These are phyloP conservation scores for Crithidia mellificae DNA, from an alignment of 208 protist species.

Conservation along the genomic window DNA sequence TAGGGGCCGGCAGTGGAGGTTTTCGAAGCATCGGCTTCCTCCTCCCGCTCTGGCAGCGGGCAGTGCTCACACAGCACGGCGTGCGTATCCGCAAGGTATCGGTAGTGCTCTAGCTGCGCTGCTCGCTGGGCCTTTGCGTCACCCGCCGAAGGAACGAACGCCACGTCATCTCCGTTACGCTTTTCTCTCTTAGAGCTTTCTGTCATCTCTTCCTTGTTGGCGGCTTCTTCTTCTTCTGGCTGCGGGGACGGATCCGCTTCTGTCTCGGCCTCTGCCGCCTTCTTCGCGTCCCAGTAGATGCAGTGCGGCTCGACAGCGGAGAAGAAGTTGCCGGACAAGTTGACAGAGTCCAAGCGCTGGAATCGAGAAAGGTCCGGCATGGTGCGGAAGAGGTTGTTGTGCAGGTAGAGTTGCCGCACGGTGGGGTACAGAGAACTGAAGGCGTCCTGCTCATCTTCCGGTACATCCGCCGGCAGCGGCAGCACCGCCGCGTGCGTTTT, in stretches of 20 bases:
- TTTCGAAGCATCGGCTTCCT: background rate
- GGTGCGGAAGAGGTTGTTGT: constrained; percentile 88
- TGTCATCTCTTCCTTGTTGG: background rate
- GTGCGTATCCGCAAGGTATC: constrained; percentile 30
- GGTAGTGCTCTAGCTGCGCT: constrained; percentile 36
- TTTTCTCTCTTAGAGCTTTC: too few species aligned
- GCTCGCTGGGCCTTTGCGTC: constrained; percentile 25
- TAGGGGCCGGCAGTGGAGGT: background rate
- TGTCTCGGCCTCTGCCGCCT: background rate
- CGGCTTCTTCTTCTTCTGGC: background rate
- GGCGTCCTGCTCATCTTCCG: constrained; percentile 48
- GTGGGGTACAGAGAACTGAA: constrained; percentile 86
- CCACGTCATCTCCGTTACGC: too few species aligned
- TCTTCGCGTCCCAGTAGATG: constrained; percentile 41
- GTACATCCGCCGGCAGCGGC: constrained; percentile 19
- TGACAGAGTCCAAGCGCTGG: constrained; percentile 83
- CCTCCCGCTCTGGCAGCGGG: constrained; percentile 30
- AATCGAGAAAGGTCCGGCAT: constrained; percentile 91
- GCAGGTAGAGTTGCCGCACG: constrained; percentile 90
- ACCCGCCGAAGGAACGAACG: constrained; percentile 13
- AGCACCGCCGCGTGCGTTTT: constrained; percentile 1
- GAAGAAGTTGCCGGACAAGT: constrained; percentile 92
- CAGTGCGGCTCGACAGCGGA: constrained; percentile 56
- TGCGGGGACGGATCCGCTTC: too few species aligned
- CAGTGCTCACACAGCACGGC: constrained; percentile 48